Conservation (phyloP, 163 green algal genomes). For the Chloromonas sp. region DNA sequence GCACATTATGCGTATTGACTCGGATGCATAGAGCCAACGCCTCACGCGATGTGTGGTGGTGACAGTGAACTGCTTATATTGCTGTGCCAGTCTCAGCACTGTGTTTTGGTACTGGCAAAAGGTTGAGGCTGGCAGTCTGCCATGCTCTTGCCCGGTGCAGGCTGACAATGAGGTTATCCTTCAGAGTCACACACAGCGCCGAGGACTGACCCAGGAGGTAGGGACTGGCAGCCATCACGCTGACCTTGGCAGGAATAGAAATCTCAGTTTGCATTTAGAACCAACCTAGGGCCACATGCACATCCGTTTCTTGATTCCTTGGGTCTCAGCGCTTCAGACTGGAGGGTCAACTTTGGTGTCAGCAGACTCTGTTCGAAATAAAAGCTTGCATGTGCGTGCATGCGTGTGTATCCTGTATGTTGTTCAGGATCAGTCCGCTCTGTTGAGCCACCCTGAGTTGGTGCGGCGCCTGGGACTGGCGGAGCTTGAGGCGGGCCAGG, state of each 20-base stretch:
- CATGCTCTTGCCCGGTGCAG: background rate
- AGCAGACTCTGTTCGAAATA: background rate
- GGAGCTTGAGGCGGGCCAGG: constrained; percentile 62
- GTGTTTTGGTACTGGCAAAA: background rate
- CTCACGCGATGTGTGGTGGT: background rate
- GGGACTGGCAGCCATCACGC: background rate
- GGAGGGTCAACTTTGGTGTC: background rate
- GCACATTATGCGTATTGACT: background rate
- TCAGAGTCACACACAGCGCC: background rate
- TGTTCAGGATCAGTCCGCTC: constrained; percentile 5
- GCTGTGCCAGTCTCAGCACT: too few species aligned
- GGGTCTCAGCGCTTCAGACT: background rate
- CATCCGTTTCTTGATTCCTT: background rate
- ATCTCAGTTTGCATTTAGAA: background rate
- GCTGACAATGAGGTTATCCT: background rate
- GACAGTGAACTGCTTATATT: too few species aligned
- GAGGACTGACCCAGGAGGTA: background rate
- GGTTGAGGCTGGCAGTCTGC: background rate
- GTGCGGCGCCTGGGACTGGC: constrained; percentile 72
- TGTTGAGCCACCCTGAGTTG: constrained; percentile 81
- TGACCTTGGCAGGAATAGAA: background rate
- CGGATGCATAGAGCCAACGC: background rate
- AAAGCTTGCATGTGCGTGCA: background rate
- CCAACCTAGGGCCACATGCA: background rate
- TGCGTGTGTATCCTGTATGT: background rate